Evolutionary conservation across 1,284 basidiomycete species (phyloP).

Genomic region (Naganishia cerealis): DNA sequence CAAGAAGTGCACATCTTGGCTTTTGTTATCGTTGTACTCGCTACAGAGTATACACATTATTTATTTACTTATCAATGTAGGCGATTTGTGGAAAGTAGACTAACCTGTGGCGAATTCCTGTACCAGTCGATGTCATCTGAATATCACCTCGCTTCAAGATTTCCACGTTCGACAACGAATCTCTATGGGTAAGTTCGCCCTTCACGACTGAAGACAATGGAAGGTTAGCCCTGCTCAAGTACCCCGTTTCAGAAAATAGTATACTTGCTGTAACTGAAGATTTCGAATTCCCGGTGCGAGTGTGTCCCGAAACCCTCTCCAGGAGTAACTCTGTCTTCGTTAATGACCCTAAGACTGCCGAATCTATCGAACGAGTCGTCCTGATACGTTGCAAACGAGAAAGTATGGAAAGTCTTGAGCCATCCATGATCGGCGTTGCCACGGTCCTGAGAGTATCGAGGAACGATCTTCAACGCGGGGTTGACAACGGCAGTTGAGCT

Average conservation of each 20-base stretch:
- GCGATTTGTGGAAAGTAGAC: not conserved
- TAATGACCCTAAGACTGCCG: conserved; percentile 62
- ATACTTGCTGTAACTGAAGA: conserved; percentile 82
- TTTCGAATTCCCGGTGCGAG: conserved; percentile 80
- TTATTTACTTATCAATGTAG: not conserved
- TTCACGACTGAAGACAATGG: conserved; percentile 50
- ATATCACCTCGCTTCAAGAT: conserved; percentile 81
- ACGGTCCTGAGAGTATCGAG: conserved; percentile 61
- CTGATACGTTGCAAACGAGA: conserved; percentile 75
- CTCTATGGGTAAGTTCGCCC: conserved; percentile 60
- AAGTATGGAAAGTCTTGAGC: conserved; percentile 88
- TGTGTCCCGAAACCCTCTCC: conserved; percentile 82
- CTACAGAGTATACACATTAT: not conserved
- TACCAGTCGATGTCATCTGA: conserved; percentile 84
- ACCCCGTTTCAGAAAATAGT: not conserved
- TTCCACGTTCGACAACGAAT: conserved; percentile 86
- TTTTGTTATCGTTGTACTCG: conserved; percentile 68
- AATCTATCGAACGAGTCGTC: conserved; percentile 55
- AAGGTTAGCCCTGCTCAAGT: not conserved
- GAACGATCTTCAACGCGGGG: conserved; percentile 26
- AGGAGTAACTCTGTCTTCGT: conserved; percentile 82
- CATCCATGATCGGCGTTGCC: conserved; percentile 81
- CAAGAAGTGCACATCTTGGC: conserved; percentile 68
- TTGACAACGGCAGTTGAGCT: conserved; percentile 7
- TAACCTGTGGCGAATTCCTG: conserved; percentile 49